Conservation (phyloP, 2,329 filamentous ascomycete genomes). For the Aspergillus sojae region DNA sequence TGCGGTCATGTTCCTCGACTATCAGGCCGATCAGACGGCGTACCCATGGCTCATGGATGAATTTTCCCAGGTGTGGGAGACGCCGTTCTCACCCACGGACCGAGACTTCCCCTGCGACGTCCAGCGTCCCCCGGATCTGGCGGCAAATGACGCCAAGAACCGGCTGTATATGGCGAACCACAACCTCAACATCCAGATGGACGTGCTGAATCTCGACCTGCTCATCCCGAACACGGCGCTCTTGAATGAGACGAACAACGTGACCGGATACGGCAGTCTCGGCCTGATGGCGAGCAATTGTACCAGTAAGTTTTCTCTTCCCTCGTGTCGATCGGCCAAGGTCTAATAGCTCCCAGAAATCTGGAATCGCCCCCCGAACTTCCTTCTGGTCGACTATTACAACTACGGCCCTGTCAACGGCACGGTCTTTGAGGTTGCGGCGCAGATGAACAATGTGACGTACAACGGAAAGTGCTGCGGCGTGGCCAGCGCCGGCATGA, state of each 20-base stretch:
- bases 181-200: slow-evolving; percentile 81
- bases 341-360: slow-evolving; percentile 32
- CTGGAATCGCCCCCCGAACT: slow-evolving; percentile 70
- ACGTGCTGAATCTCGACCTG: slow-evolving; percentile 64
- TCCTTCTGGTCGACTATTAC: slow-evolving; percentile 84
- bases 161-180: slow-evolving; percentile 85
- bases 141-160: slow-evolving; percentile 55
- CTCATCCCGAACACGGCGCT: slow-evolving; percentile 72
- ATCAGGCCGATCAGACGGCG: slow-evolving; percentile 74
- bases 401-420: slow-evolving; percentile 69
- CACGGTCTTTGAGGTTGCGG: slow-evolving; percentile 76
- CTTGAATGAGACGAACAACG: slow-evolving; percentile 72
- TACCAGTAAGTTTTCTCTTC: slow-evolving; percentile 40
- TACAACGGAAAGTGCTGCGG: slow-evolving; percentile 56
- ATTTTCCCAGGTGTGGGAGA: slow-evolving; percentile 89
- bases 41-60: slow-evolving; percentile 86
- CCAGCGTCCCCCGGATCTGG: slow-evolving; percentile 73
- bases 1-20: slow-evolving; percentile 82
- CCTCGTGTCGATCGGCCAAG: background rate
- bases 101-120: slow-evolving; percentile 74
- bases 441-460: slow-evolving; percentile 70
- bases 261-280: slow-evolving; percentile 66
- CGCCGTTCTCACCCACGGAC: slow-evolving; percentile 75
- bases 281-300: slow-evolving; percentile 68
- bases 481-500: slow-evolving; percentile 28